These are phyloP conservation scores for Penicillium vulpinum DNA, from an alignment of 2,329 filamentous ascomycete species.

Conservation along the genomic window DNA sequence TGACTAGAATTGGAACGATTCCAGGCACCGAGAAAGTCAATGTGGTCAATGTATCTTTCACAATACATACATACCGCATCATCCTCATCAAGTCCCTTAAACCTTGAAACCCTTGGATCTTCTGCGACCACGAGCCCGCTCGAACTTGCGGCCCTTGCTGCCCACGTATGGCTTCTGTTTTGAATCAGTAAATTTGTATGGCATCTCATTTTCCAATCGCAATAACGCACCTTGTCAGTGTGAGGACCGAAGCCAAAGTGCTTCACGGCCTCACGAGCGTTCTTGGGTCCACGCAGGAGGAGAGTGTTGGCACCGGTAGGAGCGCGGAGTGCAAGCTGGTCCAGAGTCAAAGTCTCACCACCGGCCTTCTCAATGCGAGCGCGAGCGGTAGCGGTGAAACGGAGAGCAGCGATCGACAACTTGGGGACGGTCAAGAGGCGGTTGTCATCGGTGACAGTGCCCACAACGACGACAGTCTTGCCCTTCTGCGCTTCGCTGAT, in stretches of 20 bases:
- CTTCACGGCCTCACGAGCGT: slow-evolving; percentile 95
- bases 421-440: slow-evolving; percentile 88
- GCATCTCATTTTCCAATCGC: neutral
- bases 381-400: slow-evolving; percentile 94
- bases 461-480: slow-evolving; percentile 91
- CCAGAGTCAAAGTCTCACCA: slow-evolving; percentile 91
- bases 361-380: slow-evolving; percentile 91
- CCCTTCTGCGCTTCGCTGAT: slow-evolving; percentile 58
- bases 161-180: slow-evolving; percentile 87
- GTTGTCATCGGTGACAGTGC: slow-evolving; percentile 97
- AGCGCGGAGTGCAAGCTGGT: slow-evolving; percentile 92
- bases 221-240: slow-evolving; percentile 79
- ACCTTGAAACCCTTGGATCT: slow-evolving; percentile 99
- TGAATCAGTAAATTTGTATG: slow-evolving; percentile 16
- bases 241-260: slow-evolving; percentile 99
- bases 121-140: slow-evolving; percentile 98
- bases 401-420: slow-evolving; percentile 87
- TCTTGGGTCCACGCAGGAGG: slow-evolving; percentile 97
- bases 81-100: slow-evolving; percentile 56
- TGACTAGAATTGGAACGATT: slow-evolving; percentile 19
- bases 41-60: slow-evolving; percentile 12
- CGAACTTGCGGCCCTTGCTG: slow-evolving; percentile 99
- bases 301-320: slow-evolving; percentile 97
- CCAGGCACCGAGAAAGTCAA: slow-evolving; percentile 16
- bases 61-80: slow-evolving; percentile 17